Conservation (phyloP, 1,139 yeast species). For the Ogataea hybrid region DNA sequence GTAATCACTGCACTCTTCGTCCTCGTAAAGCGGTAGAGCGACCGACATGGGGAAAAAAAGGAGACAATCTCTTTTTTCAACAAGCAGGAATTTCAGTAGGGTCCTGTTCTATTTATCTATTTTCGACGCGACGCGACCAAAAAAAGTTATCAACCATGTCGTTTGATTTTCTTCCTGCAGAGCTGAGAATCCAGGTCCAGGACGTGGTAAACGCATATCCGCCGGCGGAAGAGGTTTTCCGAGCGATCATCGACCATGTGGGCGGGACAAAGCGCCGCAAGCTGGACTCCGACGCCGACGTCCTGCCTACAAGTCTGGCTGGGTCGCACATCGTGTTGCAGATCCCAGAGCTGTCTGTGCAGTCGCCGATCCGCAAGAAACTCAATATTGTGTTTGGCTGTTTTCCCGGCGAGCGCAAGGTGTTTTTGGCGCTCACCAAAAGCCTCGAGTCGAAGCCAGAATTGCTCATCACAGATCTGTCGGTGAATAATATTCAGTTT, state of each 20-base stretch:
- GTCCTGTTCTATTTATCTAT: not conserved
- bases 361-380: constrained; percentile 51
- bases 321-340: constrained; percentile 43
- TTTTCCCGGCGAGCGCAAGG: constrained; percentile 29
- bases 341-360: constrained; percentile 45
- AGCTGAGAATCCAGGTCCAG: constrained; percentile 28
- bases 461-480: constrained; percentile 34
- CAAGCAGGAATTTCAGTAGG: constrained; percentile 5
- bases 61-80: not conserved
- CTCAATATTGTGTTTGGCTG: constrained; percentile 37
- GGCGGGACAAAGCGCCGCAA: constrained; percentile 28
- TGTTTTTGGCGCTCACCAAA: constrained; percentile 41
- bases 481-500: constrained; percentile 37
- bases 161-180: constrained; percentile 29
- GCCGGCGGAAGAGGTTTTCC: constrained; percentile 31
- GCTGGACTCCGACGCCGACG: constrained; percentile 3
- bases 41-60: constrained; percentile 7
- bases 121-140: constrained; percentile 9
- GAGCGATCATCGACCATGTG: constrained; percentile 29
- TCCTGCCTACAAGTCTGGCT: constrained; percentile 26
- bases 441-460: constrained; percentile 39
- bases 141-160: constrained; percentile 16
- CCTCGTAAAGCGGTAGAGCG: constrained; percentile 26
- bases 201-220: constrained; percentile 28
- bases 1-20: constrained; percentile 32